phyloP scores from a whole-genome alignment of 1,284 basidiomycete species.

The Naganishia cerealis region DNA sequence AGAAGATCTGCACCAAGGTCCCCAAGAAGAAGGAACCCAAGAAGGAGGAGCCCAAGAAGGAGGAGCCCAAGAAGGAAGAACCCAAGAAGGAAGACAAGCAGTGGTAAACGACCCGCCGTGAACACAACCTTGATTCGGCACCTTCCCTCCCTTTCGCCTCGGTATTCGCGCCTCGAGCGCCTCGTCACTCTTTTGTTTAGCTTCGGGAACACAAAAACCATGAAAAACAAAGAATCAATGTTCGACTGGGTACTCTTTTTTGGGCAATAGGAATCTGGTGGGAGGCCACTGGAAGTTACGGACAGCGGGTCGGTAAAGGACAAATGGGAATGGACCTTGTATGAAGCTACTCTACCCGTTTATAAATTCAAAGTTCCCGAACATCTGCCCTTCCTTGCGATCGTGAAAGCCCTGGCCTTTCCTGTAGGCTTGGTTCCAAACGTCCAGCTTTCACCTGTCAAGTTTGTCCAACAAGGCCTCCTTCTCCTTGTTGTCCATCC shows the following conservation, averaged over 20 bases:
- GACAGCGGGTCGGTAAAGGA: neutral
- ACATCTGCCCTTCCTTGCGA: neutral
- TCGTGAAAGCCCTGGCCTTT: neutral
- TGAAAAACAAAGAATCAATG: neutral
- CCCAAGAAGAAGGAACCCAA: neutral
- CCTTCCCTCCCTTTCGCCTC: neutral
- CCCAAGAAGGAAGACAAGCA: neutral
- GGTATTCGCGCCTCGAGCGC: neutral
- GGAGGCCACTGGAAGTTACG: conserved; percentile 1
- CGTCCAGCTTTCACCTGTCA: neutral
- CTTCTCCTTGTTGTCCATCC: neutral
- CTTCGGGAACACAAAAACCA: neutral
- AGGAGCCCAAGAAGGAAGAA: neutral
- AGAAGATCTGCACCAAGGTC: conserved; percentile 8
- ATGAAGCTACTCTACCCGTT: neutral
- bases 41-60: neutral
- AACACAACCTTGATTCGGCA: neutral
- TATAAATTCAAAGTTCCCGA: conserved; percentile 10
- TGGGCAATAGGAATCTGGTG: neutral
- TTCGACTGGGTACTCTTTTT: neutral
- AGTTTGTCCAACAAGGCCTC: neutral
- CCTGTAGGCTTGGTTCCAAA: neutral
- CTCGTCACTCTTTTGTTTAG: conserved; percentile 6
- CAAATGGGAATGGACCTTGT: conserved; percentile 9
- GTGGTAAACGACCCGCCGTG: neutral